Percentiles rank a stretch among this genome's conserved stretches.
These are phyloP conservation scores for Gossypium australe DNA, from an alignment of 345 rosid species.

Conservation along the genomic window DNA sequence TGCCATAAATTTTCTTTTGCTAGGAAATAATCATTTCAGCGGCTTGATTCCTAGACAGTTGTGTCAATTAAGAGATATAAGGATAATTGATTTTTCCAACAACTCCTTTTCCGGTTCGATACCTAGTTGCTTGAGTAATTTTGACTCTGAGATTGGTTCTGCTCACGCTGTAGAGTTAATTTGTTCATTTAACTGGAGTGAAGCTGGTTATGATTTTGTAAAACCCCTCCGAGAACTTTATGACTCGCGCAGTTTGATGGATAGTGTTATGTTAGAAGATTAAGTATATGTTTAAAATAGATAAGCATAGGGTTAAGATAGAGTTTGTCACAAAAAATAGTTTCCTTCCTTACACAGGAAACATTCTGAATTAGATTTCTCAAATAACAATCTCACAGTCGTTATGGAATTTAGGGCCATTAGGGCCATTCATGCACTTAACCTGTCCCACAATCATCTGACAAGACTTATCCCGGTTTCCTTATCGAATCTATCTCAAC, in stretches of 20 bases:
- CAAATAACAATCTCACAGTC: too few species aligned
- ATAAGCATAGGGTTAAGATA: too few species aligned
- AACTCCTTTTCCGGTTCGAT: not conserved
- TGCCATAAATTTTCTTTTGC: not conserved
- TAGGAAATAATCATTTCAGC: not conserved
- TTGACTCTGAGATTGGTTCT: not conserved
- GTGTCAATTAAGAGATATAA: not conserved
- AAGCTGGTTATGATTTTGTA: not conserved
- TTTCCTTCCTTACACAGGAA: too few species aligned
- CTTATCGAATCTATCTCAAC: conserved; percentile 2
- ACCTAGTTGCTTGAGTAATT: not conserved
- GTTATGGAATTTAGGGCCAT: too few species aligned
- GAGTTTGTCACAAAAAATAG: too few species aligned
- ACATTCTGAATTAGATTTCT: too few species aligned
- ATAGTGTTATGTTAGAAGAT: not conserved
- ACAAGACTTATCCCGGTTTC: conserved; percentile 16
- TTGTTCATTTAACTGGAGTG: not conserved
- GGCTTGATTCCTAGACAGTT: not conserved
- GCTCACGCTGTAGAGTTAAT: not conserved
- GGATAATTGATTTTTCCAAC: not conserved
- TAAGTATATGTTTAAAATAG: too few species aligned
- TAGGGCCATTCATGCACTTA: too few species aligned
- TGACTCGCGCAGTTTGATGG: not conserved
- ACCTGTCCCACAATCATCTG: not conserved
- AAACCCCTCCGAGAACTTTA: not conserved